Evolutionary conservation across 257 asterid species (phyloP).

Genomic region (Perilla frutescens): DNA sequence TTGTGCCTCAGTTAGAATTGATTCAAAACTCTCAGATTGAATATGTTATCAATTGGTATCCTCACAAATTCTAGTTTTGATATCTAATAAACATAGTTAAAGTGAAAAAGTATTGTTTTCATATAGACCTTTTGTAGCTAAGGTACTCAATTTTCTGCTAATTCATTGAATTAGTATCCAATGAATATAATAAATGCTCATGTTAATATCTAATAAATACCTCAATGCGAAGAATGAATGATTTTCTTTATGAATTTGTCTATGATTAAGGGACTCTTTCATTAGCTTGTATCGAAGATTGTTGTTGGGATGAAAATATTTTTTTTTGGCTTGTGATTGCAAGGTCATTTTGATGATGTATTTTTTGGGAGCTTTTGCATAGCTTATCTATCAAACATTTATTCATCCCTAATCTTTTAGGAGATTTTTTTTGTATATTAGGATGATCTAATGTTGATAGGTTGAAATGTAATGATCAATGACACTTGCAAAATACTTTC

Average conservation of each 20-base stretch:
- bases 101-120: neutral
- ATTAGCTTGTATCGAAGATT: slow-evolving; percentile 3
- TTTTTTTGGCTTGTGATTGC: too few relatives aligned
- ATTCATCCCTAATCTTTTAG: too few relatives aligned
- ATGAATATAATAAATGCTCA: slow-evolving; percentile 4
- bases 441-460: too few relatives aligned
- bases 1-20: neutral
- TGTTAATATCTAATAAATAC: neutral
- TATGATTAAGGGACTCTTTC: neutral
- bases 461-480: too few relatives aligned
- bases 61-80: neutral
- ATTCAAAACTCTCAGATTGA: neutral
- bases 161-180: neutral
- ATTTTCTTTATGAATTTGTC: neutral
- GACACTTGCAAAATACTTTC: too few relatives aligned
- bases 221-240: neutral
- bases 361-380: too few relatives aligned
- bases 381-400: too few relatives aligned
- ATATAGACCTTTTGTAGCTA: neutral
- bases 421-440: too few relatives aligned
- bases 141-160: neutral
- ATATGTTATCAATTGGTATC: neutral
- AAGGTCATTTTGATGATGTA: too few relatives aligned
- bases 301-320: too few relatives aligned
- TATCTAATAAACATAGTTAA: neutral